A percentile compares a stretch with the other conserved stretches of the same genome.
These are phyloP conservation scores for Wickerhamomyces silvicola DNA, from an alignment of 805 yeast species.

Conservation along the genomic window DNA sequence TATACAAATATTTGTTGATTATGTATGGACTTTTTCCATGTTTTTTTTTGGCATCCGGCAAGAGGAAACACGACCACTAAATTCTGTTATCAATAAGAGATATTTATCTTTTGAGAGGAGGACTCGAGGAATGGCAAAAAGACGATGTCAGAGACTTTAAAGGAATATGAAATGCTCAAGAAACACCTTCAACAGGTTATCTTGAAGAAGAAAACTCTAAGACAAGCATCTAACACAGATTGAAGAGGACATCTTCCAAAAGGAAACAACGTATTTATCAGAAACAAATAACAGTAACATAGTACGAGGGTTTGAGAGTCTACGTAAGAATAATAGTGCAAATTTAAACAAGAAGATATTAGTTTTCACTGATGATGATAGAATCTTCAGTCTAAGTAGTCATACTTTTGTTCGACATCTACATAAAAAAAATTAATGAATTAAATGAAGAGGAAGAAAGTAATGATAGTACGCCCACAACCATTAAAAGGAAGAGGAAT, in stretches of 20 bases:
- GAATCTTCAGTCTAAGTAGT: constrained; percentile 73
- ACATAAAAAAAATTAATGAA: constrained; percentile 41
- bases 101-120: neutral
- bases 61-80: neutral
- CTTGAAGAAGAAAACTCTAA: constrained; percentile 51
- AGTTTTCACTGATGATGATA: constrained; percentile 63
- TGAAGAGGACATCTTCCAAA: constrained; percentile 74
- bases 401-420: constrained; percentile 59
- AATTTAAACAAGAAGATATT: constrained; percentile 36
- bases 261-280: constrained; percentile 71
- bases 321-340: constrained; percentile 40
- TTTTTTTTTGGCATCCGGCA: neutral
- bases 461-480: constrained; percentile 17
- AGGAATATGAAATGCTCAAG: constrained; percentile 61
- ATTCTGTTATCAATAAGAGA: constrained; percentile 1
- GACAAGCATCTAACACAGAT: constrained; percentile 55
- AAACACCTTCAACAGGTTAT: constrained; percentile 61
- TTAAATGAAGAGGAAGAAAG: constrained; percentile 25
- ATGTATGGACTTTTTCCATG: neutral
- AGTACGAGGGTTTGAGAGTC: constrained; percentile 86
- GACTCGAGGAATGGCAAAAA: neutral
- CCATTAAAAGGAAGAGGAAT: constrained; percentile 2
- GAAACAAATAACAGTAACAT: constrained; percentile 71
- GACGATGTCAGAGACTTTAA: constrained; percentile 13
- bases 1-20: too few species aligned